These are phyloP conservation scores for Arthrobotrys entomopaga DNA, from an alignment of 2,329 filamentous ascomycete species.

Conservation along the genomic window DNA sequence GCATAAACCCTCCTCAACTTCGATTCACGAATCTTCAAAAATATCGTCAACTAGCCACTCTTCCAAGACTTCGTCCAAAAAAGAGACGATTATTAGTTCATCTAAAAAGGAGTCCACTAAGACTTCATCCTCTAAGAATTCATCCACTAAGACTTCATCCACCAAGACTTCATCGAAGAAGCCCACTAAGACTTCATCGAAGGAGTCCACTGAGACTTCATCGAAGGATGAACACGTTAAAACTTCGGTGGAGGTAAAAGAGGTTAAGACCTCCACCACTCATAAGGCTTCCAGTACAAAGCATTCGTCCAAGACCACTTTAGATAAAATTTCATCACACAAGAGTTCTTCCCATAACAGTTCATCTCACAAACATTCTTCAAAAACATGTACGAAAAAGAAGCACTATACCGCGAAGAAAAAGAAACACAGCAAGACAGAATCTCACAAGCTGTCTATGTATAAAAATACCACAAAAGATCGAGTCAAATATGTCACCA, in stretches of 20 bases:
- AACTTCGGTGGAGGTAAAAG: background rate
- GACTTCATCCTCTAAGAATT: background rate
- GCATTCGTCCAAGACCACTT: too few species aligned
- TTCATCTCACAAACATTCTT: too few species aligned
- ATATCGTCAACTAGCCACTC: too few species aligned
- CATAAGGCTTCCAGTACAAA: too few species aligned
- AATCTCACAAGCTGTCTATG: background rate
- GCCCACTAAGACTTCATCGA: background rate
- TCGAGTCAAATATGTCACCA: conserved; percentile 1
- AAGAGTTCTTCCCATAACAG: too few species aligned
- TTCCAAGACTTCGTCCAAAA: too few species aligned
- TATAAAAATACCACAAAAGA: background rate
- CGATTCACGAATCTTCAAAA: too few species aligned
- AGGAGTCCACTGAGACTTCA: background rate
- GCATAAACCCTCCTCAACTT: background rate
- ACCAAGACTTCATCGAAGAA: background rate
- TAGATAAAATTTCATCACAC: too few species aligned
- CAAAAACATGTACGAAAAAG: background rate
- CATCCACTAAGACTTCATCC: background rate
- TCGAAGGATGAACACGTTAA: background rate
- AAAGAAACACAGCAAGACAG: background rate
- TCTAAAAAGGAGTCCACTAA: background rate
- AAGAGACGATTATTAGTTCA: too few species aligned
- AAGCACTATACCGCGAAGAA: background rate
- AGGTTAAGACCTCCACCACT: background rate